Conservation (phyloP, 2,329 filamentous ascomycete species). For the Podosphaera xanthii region DNA sequence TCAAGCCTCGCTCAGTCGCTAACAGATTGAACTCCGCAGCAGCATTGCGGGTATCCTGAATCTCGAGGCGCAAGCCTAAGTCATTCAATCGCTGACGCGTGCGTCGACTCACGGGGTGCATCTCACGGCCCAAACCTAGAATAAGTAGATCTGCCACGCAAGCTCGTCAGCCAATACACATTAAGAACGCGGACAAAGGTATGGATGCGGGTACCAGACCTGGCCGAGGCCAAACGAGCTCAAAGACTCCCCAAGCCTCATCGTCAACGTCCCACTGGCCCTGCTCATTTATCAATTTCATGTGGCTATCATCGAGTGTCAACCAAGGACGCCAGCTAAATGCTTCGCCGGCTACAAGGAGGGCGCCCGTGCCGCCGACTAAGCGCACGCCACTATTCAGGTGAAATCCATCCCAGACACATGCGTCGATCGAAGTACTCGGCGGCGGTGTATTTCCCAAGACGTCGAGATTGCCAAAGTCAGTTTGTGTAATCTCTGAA, state of each 20-base stretch:
- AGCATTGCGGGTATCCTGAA: slow-evolving; percentile 82
- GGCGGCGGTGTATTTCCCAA: slow-evolving; percentile 53
- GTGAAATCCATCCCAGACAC: slow-evolving; percentile 62
- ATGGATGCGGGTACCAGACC: slow-evolving; percentile 26
- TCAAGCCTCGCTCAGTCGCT: slow-evolving; percentile 76
- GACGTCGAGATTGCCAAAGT: slow-evolving; percentile 59
- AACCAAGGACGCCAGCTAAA: slow-evolving; percentile 79
- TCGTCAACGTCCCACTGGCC: slow-evolving; percentile 59
- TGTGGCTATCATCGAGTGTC: slow-evolving; percentile 15
- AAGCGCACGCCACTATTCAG: slow-evolving; percentile 62
- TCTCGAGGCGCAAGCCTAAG: slow-evolving; percentile 66
- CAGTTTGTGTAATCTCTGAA: slow-evolving; percentile 37
- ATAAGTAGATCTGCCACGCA: slow-evolving; percentile 50
- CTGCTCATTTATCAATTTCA: slow-evolving; percentile 43
- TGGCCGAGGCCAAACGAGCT: slow-evolving; percentile 67
- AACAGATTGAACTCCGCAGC: slow-evolving; percentile 86
- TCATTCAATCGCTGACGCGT: slow-evolving; percentile 50
- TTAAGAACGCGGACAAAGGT: background rate
- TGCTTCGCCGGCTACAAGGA: slow-evolving; percentile 69
- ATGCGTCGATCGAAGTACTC: slow-evolving; percentile 64
- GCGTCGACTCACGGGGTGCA: slow-evolving; percentile 53
- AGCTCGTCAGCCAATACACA: background rate
- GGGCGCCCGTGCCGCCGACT: slow-evolving; percentile 41
- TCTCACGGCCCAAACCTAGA: slow-evolving; percentile 58
- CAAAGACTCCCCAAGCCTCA: slow-evolving; percentile 51